Evolutionary conservation across 768 basidiomycete genomes (phyloP).

Genomic region (Imleria badia): DNA sequence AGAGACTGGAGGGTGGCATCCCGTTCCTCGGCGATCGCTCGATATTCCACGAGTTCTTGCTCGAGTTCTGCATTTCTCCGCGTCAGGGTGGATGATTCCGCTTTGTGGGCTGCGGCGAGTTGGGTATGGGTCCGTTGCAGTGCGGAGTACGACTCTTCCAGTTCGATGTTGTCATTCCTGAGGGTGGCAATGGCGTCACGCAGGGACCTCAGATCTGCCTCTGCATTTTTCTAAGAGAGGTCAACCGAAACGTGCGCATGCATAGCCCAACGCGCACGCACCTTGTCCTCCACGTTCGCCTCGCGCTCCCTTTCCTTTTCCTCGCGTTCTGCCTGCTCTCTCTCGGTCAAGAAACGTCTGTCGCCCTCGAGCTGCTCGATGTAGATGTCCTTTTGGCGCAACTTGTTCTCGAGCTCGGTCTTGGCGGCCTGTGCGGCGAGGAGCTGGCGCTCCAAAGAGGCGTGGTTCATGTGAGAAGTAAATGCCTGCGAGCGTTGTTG

Average conservation of each 20-base stretch:
- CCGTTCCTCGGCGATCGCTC: constrained; percentile 42
- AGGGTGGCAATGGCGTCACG: constrained; percentile 49
- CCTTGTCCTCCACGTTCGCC: constrained; percentile 59
- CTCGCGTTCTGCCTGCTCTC: constrained; percentile 66
- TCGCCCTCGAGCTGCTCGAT: constrained; percentile 72
- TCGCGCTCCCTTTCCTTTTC: constrained; percentile 60
- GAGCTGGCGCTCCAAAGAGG: constrained; percentile 68
- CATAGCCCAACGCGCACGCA: constrained; percentile 30
- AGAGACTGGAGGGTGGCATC: constrained; percentile 42
- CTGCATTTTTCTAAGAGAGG: constrained; percentile 42
- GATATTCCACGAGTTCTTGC: constrained; percentile 45
- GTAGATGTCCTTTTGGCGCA: constrained; percentile 60
- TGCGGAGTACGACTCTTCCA: constrained; percentile 53
- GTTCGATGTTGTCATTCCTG: constrained; percentile 58
- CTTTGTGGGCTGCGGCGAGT: constrained; percentile 48
- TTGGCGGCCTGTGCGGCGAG: constrained; percentile 59
- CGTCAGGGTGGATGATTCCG: constrained; percentile 48
- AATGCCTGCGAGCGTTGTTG: constrained; percentile 65
- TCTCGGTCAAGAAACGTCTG: constrained; percentile 63
- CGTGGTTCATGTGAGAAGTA: constrained; percentile 57
- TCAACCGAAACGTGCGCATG: not conserved
- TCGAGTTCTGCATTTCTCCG: constrained; percentile 48
- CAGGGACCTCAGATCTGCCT: constrained; percentile 52
- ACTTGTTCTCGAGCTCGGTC: constrained; percentile 63
- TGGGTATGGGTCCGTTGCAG: constrained; percentile 51